Evolutionary conservation across 1,139 yeast genomes (phyloP).

Genomic region (Saccharomyces hybrid): DNA sequence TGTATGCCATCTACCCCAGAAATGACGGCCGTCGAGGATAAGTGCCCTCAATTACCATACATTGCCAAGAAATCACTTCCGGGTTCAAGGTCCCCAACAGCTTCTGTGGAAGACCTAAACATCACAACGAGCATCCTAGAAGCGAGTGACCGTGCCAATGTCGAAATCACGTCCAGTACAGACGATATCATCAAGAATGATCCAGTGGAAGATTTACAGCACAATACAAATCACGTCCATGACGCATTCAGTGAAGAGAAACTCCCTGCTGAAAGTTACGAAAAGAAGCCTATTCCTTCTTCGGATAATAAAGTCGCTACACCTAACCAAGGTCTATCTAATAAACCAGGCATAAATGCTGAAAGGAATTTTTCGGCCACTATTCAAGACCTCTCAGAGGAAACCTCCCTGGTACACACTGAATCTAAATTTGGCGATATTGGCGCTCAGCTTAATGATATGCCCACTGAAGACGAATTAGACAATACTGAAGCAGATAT

Average conservation of each 20-base stretch:
- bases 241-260: background rate
- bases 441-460: background rate
- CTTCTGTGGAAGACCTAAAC: background rate
- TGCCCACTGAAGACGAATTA: background rate
- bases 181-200: background rate
- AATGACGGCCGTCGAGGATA: background rate
- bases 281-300: no score
- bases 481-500: background rate
- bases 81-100: background rate
- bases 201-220: background rate
- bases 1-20: background rate
- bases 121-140: background rate
- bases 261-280: background rate
- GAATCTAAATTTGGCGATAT: background rate
- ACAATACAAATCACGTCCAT: background rate
- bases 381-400: background rate
- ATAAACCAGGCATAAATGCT: background rate
- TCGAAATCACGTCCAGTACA: background rate
- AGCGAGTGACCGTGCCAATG: no score
- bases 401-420: background rate
- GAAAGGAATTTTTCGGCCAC: background rate
- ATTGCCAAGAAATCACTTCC: background rate
- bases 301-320: background rate
- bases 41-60: background rate
- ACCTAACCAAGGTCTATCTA: background rate